Evolutionary conservation across 75 land plant genomes (phyloP).

Genomic region (Cupressus sempervirens): DNA sequence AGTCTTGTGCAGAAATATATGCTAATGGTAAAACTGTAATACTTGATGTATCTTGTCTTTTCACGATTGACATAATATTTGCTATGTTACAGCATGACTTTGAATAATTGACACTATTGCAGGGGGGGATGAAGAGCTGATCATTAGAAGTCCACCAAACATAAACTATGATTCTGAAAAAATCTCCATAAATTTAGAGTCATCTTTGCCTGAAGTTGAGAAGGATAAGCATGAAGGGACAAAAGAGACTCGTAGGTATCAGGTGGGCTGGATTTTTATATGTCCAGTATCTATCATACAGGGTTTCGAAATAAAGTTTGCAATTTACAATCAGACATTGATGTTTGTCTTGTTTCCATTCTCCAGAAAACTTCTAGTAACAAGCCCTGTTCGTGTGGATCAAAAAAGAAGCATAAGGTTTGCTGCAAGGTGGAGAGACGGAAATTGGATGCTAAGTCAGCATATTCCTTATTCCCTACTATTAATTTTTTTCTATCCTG

Average conservation of each 20-base stretch:
- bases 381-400: conserved; percentile 77
- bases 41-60: background rate
- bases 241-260: conserved; percentile 10
- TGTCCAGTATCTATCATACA: background rate
- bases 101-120: conserved; percentile 2
- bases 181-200: background rate
- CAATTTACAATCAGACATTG: background rate
- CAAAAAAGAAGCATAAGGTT: conserved; percentile 75
- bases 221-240: conserved; percentile 7
- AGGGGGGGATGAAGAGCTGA: background rate
- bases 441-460: conserved; percentile 23
- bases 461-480: conserved; percentile 21
- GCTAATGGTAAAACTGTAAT: conserved; percentile 6
- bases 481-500: background rate
- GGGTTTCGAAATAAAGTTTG: background rate
- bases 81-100: background rate
- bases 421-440: conserved; percentile 55
- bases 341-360: background rate
- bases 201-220: background rate
- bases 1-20: background rate
- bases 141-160: background rate
- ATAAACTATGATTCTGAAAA: background rate
- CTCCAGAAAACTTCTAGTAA: conserved; percentile 64
- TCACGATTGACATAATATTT: background rate
- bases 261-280: conserved; percentile 11